Conservation (phyloP, 257 asterid species). For the Gardenia jasminoides region DNA sequence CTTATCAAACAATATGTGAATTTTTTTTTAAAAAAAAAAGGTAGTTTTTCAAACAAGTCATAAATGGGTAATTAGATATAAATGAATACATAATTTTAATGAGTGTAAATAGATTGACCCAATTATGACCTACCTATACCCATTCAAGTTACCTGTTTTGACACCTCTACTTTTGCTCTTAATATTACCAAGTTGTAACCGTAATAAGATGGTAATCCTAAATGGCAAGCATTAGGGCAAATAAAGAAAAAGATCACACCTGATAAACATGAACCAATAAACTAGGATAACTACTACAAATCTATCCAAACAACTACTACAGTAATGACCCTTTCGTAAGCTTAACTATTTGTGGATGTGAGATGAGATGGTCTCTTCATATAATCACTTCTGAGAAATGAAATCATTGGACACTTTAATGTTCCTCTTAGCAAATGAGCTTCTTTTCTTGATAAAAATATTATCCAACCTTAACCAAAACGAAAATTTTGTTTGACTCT, state of each 20-base stretch:
- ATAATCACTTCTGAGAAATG: neutral
- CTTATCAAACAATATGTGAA: too few relatives aligned
- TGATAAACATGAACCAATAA: neutral
- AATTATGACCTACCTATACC: too few relatives aligned
- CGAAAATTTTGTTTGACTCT: too few relatives aligned
- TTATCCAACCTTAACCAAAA: too few relatives aligned
- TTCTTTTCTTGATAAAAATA: neutral
- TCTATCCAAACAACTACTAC: neutral
- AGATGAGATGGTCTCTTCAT: neutral
- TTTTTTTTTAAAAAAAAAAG: too few relatives aligned
- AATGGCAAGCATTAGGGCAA: neutral
- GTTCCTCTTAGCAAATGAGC: neutral
- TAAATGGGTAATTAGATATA: too few relatives aligned
- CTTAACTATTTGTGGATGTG: neutral
- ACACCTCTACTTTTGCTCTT: too few relatives aligned
- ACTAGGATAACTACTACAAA: neutral
- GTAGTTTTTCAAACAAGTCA: too few relatives aligned
- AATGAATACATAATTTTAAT: too few relatives aligned
- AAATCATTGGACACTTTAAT: neutral
- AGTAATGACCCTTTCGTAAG: neutral
- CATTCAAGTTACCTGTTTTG: too few relatives aligned
- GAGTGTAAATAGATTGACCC: too few relatives aligned
- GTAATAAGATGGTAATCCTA: neutral
- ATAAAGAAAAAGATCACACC: neutral
- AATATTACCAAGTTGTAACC: too few relatives aligned